Evolutionary conservation across 176 grass and related monocot species (phyloP).

Genomic region (Hsuehochloa calcarea): DNA sequence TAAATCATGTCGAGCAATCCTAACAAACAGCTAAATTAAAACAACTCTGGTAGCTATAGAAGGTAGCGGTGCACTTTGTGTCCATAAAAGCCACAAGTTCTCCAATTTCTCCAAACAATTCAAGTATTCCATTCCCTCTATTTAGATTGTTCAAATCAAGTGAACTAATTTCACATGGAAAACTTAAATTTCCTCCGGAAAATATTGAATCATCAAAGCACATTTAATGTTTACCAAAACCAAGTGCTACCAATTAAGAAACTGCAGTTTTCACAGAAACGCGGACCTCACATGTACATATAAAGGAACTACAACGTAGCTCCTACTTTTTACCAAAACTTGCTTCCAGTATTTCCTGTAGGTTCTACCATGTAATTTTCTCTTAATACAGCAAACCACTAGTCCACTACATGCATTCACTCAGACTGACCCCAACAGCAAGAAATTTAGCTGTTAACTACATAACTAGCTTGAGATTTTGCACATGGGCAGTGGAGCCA

Average conservation of each 20-base stretch:
- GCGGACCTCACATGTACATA: not conserved
- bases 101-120: not conserved
- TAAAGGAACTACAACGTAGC: not conserved
- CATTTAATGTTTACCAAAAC: not conserved
- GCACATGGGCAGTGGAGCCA: not conserved
- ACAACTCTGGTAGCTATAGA: not conserved
- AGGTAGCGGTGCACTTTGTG: not conserved
- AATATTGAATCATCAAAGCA: not conserved
- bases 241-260: not conserved
- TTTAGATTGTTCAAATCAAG: constrained; percentile 27
- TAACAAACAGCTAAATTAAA: not conserved
- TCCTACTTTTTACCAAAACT: not conserved
- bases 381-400: not conserved
- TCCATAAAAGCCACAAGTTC: not conserved
- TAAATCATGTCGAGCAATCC: not conserved
- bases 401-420: not conserved
- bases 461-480: not conserved
- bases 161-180: constrained; percentile 13
- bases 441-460: not conserved
- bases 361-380: not conserved
- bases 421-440: not conserved
- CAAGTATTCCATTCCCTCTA: not conserved
- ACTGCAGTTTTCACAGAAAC: constrained; percentile 1
- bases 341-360: not conserved
- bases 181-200: not conserved